A percentile compares a stretch with the other conserved stretches of the same genome.
phyloP scores from a whole-genome alignment of 1,284 basidiomycete genomes.

The Trametes versicolor region DNA sequence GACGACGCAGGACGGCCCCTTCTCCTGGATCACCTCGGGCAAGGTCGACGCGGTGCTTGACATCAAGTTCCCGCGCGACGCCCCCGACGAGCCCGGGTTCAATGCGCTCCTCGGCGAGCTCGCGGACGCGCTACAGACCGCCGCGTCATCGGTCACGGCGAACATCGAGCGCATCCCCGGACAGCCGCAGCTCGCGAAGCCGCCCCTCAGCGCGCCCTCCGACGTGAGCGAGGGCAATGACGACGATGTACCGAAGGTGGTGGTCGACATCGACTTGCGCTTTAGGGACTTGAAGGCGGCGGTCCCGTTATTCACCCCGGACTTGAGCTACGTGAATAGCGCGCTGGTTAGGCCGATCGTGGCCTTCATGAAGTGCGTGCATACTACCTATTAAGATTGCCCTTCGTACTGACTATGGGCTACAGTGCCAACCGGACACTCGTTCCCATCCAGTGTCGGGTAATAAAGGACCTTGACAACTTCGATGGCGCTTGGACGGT shows the following conservation, averaged over 20 bases:
- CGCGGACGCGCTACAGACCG: slow-evolving; percentile 79
- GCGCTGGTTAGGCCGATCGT: slow-evolving; percentile 98
- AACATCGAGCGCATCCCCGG: slow-evolving; percentile 83
- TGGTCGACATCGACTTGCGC: slow-evolving; percentile 95
- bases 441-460: slow-evolving; percentile 89
- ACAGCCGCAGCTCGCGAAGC: slow-evolving; percentile 87
- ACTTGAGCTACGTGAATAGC: slow-evolving; percentile 92
- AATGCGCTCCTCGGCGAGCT: slow-evolving; percentile 93
- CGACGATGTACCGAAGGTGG: slow-evolving; percentile 60
- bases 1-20: slow-evolving; percentile 85
- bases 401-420: slow-evolving; percentile 12
- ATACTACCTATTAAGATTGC: neutral
- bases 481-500: slow-evolving; percentile 94
- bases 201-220: slow-evolving; percentile 83
- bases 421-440: slow-evolving; percentile 88
- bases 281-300: slow-evolving; percentile 97
- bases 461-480: slow-evolving; percentile 81
- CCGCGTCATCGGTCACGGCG: slow-evolving; percentile 59
- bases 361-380: slow-evolving; percentile 94
- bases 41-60: slow-evolving; percentile 98
- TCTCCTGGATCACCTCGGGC: slow-evolving; percentile 97
- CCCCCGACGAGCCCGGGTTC: slow-evolving; percentile 79
- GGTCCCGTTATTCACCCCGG: slow-evolving; percentile 90
- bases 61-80: slow-evolving; percentile 94
- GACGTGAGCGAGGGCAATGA: slow-evolving; percentile 46